A percentile compares a stretch with the other conserved stretches of the same genome.
Conservation (phyloP, 495 filamentous ascomycete species). For the Xylaria bambusicola region DNA sequence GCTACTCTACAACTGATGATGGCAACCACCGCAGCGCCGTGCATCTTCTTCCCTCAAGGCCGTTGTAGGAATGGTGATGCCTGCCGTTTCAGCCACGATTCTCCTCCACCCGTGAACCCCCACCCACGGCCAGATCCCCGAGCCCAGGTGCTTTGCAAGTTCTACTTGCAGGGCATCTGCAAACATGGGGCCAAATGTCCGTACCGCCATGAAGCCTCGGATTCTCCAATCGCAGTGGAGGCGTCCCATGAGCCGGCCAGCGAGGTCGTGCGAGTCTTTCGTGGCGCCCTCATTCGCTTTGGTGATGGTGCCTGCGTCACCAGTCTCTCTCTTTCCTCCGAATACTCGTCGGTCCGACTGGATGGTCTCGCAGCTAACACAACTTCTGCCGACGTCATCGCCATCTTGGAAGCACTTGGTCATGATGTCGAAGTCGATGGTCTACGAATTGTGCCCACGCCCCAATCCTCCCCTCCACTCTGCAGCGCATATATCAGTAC, state of each 20-base stretch:
- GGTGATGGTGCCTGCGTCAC: slow-evolving; percentile 12
- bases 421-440: slow-evolving; percentile 6
- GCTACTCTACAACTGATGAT: no score
- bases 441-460: not conserved
- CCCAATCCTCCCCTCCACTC: not conserved
- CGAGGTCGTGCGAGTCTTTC: not conserved
- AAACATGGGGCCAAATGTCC: not conserved
- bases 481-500: slow-evolving; percentile 8
- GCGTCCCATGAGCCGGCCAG: not conserved
- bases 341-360: slow-evolving; percentile 12
- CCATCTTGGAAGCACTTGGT: not conserved
- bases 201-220: not conserved
- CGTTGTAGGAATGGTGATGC: slow-evolving; percentile 7
- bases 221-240: not conserved
- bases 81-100: slow-evolving; percentile 9
- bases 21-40: slow-evolving; percentile 1
- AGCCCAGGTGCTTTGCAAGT: slow-evolving; percentile 20
- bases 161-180: slow-evolving; percentile 11
- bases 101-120: not conserved
- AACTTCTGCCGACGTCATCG: not conserved
- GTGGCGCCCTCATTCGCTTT: slow-evolving; percentile 6
- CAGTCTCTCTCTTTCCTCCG: slow-evolving; percentile 1
- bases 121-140: slow-evolving; percentile 7
- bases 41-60: slow-evolving; percentile 11
- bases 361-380: slow-evolving; percentile 2